A percentile compares a stretch with the other conserved stretches of the same genome.
These are phyloP conservation scores for Manihot esculenta DNA, from an alignment of 441 rosid genomes.

Conservation along the genomic window DNA sequence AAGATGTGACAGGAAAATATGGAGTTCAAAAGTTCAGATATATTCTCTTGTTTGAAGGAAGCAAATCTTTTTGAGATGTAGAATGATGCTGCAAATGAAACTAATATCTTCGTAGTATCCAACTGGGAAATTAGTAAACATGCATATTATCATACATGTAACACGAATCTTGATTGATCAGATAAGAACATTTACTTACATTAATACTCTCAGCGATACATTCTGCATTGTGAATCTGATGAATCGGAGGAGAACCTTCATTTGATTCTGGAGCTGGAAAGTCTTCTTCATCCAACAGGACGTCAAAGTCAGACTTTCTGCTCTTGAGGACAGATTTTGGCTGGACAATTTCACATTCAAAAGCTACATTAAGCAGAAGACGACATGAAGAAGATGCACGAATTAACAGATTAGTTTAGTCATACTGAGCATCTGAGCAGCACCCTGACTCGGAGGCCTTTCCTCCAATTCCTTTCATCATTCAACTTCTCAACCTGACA, in stretches of 20 bases:
- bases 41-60: neutral
- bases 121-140: too few relatives aligned
- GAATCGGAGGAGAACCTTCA: conserved; percentile 48
- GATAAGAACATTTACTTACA: conserved; percentile 24
- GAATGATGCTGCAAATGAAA: neutral
- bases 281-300: conserved; percentile 59
- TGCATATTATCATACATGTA: too few relatives aligned
- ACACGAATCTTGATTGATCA: too few relatives aligned
- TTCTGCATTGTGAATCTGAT: conserved; percentile 43
- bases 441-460: conserved; percentile 89
- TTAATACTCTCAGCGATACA: conserved; percentile 43
- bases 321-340: conserved; percentile 87
- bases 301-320: conserved; percentile 65
- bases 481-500: conserved; percentile 74
- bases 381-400: neutral
- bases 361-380: conserved; percentile 1
- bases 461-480: conserved; percentile 95
- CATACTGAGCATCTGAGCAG: conserved; percentile 87
- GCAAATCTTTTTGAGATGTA: neutral
- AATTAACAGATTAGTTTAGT: neutral
- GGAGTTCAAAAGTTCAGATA: too few relatives aligned
- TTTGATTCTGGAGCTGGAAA: conserved; percentile 34
- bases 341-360: conserved; percentile 36
- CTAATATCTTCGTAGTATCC: too few relatives aligned
- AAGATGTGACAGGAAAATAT: too few relatives aligned